Evolutionary conservation across 306 rosid genomes (phyloP), one percentile per base, ranked within the genome.

Genomic region (Abrus precatorius): DNA sequence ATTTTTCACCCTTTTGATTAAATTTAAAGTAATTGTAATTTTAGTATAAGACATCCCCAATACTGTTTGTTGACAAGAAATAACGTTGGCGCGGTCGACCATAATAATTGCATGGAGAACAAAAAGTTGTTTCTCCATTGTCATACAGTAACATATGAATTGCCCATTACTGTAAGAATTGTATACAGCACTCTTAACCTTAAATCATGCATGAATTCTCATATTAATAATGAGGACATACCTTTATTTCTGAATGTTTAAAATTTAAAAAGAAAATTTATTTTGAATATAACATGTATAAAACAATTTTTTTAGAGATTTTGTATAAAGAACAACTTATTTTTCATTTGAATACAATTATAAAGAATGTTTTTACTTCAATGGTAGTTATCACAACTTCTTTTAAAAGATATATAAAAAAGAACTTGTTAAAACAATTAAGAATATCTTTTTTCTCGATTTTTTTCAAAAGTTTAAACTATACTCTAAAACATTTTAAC

Each of bases 1-100:
- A 43, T 67, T 27, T 55, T 78, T 60, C 69, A 67, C 76, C 34
- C 32, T 40, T 33, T 6, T 43, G 11, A 45, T 49, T 74, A 36
- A 45, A 72, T 20, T 54, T 40, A 56, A 77, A 53, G 76, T 79
- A 69, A 79, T 2, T 54, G 40, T 4, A 57, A 68, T n/a, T 41
- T 13, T 53, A 68, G 49, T 48, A 30, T 44, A 68, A 68, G 53
- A 68, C 75, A 78, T 9, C 49, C 41, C 10, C 43, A 38, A 3
- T 9, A 68, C 83, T 70, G 72, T 69, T 68, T 49, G 52, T 49
- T 34, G 63, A 70, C 40, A 79, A 60, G 77, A 79, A 59, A 79
- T 57, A 40, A 14, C 64, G 36, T 60, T 60, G 64, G 34, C 57
- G 20, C 49, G 43, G 77, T 70, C 55, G 33, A 73, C 77, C 54